Percentiles rank a stretch among this genome's conserved stretches.
phyloP scores from a whole-genome alignment of 2,329 filamentous ascomycete species.

The Paracamarosporium sp. region DNA sequence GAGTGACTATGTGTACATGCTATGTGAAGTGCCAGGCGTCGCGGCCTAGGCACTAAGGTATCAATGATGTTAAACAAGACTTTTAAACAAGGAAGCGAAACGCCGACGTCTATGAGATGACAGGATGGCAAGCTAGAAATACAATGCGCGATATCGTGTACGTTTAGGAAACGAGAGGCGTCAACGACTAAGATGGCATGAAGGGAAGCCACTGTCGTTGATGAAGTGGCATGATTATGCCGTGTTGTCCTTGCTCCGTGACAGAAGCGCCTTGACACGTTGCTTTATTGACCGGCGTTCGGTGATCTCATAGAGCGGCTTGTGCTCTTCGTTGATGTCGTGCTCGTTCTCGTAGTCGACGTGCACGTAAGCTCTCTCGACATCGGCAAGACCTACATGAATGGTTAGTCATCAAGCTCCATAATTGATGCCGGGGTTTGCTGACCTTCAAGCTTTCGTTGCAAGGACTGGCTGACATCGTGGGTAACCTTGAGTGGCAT shows the following conservation, averaged over 20 bases:
- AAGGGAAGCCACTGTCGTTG: too few species aligned
- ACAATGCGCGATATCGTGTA: slow-evolving; percentile 4
- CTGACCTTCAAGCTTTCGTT: slow-evolving; percentile 66
- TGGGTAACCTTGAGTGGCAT: slow-evolving; percentile 64
- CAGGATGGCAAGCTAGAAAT: slow-evolving; percentile 4
- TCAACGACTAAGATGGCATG: too few species aligned
- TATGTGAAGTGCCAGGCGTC: slow-evolving; percentile 10
- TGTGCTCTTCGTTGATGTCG: slow-evolving; percentile 48
- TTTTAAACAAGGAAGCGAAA: slow-evolving; percentile 9
- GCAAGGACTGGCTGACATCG: slow-evolving; percentile 65
- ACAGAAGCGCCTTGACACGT: slow-evolving; percentile 35
- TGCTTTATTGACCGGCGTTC: slow-evolving; percentile 41
- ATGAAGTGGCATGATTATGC: slow-evolving; percentile 3
- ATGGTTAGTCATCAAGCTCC: slow-evolving; percentile 13
- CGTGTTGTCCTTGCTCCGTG: slow-evolving; percentile 29
- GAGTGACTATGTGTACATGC: slow-evolving; percentile 6
- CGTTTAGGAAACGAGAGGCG: not conserved
- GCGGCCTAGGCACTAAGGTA: slow-evolving; percentile 11
- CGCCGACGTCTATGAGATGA: not conserved
- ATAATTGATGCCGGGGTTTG: not conserved
- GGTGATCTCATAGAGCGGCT: slow-evolving; percentile 45
- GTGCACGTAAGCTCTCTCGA: slow-evolving; percentile 58
- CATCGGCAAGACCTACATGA: slow-evolving; percentile 43
- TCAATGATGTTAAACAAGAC: slow-evolving; percentile 8
- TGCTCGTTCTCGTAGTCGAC: slow-evolving; percentile 55